Percentiles rank a stretch among this genome's conserved stretches.
phyloP scores from a whole-genome alignment of 768 basidiomycete species.

The Phylloporus scabripes region DNA sequence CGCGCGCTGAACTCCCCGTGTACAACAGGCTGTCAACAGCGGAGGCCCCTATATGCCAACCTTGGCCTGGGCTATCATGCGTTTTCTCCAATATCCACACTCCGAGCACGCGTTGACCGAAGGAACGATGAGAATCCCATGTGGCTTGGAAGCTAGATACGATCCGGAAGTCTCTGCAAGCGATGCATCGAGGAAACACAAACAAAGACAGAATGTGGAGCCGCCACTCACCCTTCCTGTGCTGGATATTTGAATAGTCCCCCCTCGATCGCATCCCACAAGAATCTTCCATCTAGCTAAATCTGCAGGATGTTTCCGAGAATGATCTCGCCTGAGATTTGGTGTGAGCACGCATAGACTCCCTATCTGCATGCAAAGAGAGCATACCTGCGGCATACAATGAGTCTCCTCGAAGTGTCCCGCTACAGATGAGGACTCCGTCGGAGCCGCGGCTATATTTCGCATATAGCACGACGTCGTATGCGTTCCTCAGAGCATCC shows the following conservation, averaged over 20 bases:
- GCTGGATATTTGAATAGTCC: constrained; percentile 76
- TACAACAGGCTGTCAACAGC: too few relatives aligned
- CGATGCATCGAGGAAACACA: background rate
- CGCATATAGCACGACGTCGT: constrained; percentile 61
- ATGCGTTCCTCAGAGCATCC: constrained; percentile 77
- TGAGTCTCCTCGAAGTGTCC: constrained; percentile 82
- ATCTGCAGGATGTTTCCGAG: constrained; percentile 87
- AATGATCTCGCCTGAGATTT: constrained; percentile 56
- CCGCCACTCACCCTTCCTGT: constrained; percentile 74
- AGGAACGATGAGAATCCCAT: constrained; percentile 76
- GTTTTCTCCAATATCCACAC: constrained; percentile 54
- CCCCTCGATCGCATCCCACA: constrained; percentile 78
- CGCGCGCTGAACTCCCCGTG: constrained; percentile 52
- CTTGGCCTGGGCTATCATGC: too few relatives aligned
- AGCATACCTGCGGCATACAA: constrained; percentile 70
- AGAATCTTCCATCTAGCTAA: constrained; percentile 65
- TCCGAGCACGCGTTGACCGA: constrained; percentile 68
- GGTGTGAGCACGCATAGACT: background rate
- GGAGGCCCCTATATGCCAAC: too few relatives aligned
- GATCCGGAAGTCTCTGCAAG: constrained; percentile 74
- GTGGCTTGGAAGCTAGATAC: constrained; percentile 77
- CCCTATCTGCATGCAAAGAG: background rate
- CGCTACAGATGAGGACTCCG: constrained; percentile 76
- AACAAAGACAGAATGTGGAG: background rate
- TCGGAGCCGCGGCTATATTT: constrained; percentile 64